Percentiles rank a stretch among this genome's conserved stretches.
Conservation (phyloP, 352 stramenopile genomes). For the Aphanomyces cochlioides region DNA sequence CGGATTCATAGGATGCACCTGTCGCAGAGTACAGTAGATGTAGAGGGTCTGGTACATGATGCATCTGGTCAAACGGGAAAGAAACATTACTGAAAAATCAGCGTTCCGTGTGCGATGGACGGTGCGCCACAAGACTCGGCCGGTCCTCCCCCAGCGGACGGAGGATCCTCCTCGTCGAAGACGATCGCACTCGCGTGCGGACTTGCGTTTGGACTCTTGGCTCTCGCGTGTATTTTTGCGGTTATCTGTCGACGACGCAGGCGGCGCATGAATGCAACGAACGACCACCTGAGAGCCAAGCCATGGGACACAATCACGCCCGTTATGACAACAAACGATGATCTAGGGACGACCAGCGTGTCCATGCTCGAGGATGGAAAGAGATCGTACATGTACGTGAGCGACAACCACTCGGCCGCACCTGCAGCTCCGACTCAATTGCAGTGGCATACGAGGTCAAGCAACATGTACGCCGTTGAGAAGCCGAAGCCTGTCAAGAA, state of each 20-base stretch:
- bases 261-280: too few species aligned
- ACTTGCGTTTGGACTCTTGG: conserved; percentile 17
- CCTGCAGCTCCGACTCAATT: not conserved
- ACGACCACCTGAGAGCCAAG: not conserved
- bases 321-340: not conserved
- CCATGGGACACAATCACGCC: not conserved
- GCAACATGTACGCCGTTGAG: not conserved
- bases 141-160: too few species aligned
- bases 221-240: not conserved
- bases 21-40: too few species aligned
- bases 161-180: not conserved
- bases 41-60: too few species aligned
- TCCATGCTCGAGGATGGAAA: not conserved
- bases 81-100: too few species aligned
- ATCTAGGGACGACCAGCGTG: not conserved
- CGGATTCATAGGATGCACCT: too few species aligned
- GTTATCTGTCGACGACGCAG: not conserved
- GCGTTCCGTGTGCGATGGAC: too few species aligned
- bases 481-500: not conserved
- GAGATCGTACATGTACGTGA: not conserved
- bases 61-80: too few species aligned
- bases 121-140: too few species aligned
- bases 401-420: not conserved
- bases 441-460: too few species aligned
- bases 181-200: not conserved